Evolutionary conservation across 2,329 filamentous ascomycete species (phyloP).

Genomic region (Huntiella bhutanensis): DNA sequence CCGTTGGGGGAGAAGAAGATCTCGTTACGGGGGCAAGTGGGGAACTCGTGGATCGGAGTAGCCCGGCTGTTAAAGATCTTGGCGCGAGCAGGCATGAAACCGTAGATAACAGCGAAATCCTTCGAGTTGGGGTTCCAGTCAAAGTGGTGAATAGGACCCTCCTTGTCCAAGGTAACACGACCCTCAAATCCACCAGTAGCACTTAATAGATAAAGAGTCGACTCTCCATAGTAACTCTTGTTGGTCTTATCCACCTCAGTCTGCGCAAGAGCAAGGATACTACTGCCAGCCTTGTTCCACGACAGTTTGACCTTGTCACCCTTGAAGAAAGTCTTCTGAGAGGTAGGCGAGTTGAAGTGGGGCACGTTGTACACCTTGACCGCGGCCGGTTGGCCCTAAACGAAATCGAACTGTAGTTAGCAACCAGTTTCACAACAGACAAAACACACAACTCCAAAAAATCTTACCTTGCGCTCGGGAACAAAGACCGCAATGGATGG

Average conservation of each 20-base stretch:
- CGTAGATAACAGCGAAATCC: constrained; percentile 94
- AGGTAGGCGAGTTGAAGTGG: constrained; percentile 62
- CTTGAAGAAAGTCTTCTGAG: constrained; percentile 98
- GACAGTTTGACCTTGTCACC: constrained; percentile 97
- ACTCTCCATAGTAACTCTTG: constrained; percentile 99
- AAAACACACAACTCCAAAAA: not conserved
- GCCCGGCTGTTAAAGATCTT: constrained; percentile 92
- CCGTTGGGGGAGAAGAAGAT: constrained; percentile 88
- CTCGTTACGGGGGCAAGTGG: constrained; percentile 78
- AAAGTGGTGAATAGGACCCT: constrained; percentile 94
- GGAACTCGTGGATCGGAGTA: constrained; percentile 65
- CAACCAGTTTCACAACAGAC: constrained; percentile 11
- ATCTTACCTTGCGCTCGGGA: constrained; percentile 73
- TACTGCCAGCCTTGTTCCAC: constrained; percentile 88
- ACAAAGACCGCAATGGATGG: constrained; percentile 89
- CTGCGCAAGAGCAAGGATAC: constrained; percentile 82
- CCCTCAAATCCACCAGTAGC: constrained; percentile 85
- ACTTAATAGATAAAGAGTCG: constrained; percentile 85
- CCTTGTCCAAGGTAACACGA: constrained; percentile 80
- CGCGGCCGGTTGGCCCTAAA: constrained; percentile 71
- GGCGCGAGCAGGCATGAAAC: constrained; percentile 97
- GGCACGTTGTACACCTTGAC: constrained; percentile 93
- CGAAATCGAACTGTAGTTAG: not conserved
- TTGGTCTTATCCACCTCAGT: constrained; percentile 96
- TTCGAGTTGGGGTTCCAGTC: constrained; percentile 96